Evolutionary conservation across 164 flowering plant genomes (phyloP), one percentile per base, ranked within the genome.

Genomic region (Euptelea pleiosperma): DNA sequence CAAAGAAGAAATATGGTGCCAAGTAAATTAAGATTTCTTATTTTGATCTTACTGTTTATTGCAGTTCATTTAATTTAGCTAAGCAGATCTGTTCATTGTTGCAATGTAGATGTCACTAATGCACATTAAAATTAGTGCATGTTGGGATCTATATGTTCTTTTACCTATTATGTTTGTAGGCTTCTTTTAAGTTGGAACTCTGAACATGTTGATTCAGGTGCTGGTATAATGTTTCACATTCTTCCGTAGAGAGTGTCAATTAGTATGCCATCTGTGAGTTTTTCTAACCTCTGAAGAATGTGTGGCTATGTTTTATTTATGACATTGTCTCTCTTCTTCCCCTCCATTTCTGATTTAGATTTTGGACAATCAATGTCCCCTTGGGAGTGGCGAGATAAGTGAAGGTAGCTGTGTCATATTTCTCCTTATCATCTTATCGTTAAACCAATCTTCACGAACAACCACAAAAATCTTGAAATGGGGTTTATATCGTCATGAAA

Each of bases 191-290:
- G 75, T 43, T 67, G 73, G 74, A 68, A 66, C 58, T 73, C 58
- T 78, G 74, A 66, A 79, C 77, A 65, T 81, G 73, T 77, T 79
- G 73, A 75, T 77, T 77, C 87, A 75, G 87, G 82, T 82, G 79
- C 82, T 77, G 82, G 72, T 77, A 71, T 77, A 73, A 69, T 77
- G 75, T 79, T 72, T 71, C 78, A 68, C 55, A 75, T 72, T 75
- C 81, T 74, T 69, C 81, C 68, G 22, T 77, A 69, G 69, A 71
- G 82, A 65, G 70, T 77, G 67, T 73, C 76, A 68, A 69, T 80
- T 77, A 69, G 68, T 68, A 45, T 70, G 48, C 59, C 44, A 67
- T 80, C 81, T 75, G 81, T 84, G 82, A 78, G 84, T 81, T 76
- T 57, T 70, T 66, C 78, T 76, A 63, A 67, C 62, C 75, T 71